Conservation (phyloP, 1,284 basidiomycete genomes). For the Wolfiporia cocos region DNA sequence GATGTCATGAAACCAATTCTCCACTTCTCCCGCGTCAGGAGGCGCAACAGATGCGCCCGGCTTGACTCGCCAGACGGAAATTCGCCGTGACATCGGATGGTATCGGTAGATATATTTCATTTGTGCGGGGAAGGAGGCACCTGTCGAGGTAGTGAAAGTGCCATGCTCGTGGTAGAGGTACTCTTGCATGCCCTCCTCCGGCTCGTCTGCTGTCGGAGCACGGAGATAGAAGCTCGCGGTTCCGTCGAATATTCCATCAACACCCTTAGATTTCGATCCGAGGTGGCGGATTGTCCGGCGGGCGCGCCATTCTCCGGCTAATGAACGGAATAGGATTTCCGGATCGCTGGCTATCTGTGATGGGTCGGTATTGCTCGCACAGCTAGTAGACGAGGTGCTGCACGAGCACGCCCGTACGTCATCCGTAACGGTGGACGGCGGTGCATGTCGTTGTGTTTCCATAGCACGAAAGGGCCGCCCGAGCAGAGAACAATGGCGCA, state of each 20-base stretch:
- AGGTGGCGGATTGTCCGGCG: not conserved
- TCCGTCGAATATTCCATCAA: not conserved
- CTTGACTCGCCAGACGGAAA: constrained; percentile 1
- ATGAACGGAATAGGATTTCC: not conserved
- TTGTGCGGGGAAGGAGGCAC: not conserved
- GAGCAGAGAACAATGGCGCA: too few species aligned
- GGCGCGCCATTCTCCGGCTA: not conserved
- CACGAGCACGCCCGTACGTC: too few species aligned
- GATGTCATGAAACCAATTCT: not conserved
- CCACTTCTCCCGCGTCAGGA: not conserved
- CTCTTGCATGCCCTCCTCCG: not conserved
- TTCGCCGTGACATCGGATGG: not conserved
- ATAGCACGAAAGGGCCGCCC: too few species aligned
- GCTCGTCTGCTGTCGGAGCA: not conserved
- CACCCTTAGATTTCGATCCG: not conserved
- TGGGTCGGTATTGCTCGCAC: not conserved
- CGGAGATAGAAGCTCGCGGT: not conserved
- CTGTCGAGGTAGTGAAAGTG: not conserved
- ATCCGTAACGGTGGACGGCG: too few species aligned
- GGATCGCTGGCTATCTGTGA: not conserved
- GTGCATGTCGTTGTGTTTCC: too few species aligned
- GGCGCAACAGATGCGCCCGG: not conserved
- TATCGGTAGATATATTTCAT: not conserved
- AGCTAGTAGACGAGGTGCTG: too few species aligned
- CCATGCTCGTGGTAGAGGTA: not conserved